Conservation (phyloP, 352 stramenopile genomes). For the Globisporangium heterothallicum region DNA sequence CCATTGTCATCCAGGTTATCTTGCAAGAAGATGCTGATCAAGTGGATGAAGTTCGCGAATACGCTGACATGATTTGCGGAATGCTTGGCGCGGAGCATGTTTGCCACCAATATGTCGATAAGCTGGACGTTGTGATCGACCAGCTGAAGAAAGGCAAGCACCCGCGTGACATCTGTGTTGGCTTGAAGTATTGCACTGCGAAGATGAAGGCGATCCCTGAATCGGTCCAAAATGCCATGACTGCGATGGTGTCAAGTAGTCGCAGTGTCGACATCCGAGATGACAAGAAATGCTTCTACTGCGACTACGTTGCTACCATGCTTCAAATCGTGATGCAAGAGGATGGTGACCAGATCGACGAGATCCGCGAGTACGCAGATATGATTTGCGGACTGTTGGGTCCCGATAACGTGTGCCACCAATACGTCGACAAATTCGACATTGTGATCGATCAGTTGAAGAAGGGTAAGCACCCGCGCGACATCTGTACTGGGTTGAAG, state of each 20-base stretch:
- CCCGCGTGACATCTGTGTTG: constrained; percentile 47
- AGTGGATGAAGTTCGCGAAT: constrained; percentile 51
- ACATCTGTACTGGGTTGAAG: constrained; percentile 55
- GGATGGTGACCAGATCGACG: constrained; percentile 40
- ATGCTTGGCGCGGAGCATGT: constrained; percentile 37
- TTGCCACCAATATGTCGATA: constrained; percentile 58
- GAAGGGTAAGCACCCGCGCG: constrained; percentile 55
- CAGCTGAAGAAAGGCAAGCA: constrained; percentile 58
- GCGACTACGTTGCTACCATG: constrained; percentile 54
- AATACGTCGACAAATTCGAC: constrained; percentile 66
- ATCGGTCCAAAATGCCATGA: constrained; percentile 23
- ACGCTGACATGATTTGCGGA: constrained; percentile 53
- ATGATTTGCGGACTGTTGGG: constrained; percentile 75
- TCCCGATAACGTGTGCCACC: constrained; percentile 51
- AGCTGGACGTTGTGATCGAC: constrained; percentile 58
- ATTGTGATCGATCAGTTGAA: constrained; percentile 56
- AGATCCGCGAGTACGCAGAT: constrained; percentile 59
- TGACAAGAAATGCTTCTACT: constrained; percentile 50
- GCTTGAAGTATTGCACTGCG: constrained; percentile 48
- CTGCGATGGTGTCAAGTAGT: constrained; percentile 18
- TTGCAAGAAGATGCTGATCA: constrained; percentile 45
- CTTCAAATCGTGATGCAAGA: constrained; percentile 57
- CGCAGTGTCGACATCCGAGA: constrained; percentile 21
- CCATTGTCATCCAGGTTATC: constrained; percentile 41
- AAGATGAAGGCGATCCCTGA: constrained; percentile 8